A percentile compares a stretch with the other conserved stretches of the same genome.
Evolutionary conservation across 2,329 filamentous ascomycete species (phyloP).

Genomic region (Pleurostoma richardsiae): DNA sequence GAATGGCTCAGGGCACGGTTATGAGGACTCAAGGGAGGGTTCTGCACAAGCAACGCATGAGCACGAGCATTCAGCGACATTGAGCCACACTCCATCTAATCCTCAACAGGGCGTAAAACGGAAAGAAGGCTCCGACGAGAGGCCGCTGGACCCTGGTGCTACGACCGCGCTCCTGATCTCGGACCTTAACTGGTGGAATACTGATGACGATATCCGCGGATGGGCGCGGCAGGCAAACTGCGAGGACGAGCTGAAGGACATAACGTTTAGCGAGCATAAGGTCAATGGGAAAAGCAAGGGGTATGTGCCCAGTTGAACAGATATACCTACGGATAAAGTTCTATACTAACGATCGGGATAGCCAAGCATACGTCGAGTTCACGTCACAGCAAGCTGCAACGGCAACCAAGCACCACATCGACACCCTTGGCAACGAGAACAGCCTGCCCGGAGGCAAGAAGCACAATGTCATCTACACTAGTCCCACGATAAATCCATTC

Average conservation of each 20-base stretch:
- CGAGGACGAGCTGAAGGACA: constrained; percentile 82
- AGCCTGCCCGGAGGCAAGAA: constrained; percentile 60
- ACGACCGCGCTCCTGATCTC: constrained; percentile 76
- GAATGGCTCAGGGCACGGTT: constrained; percentile 31
- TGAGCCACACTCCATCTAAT: not conserved
- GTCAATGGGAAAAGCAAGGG: constrained; percentile 99
- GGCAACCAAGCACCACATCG: constrained; percentile 77
- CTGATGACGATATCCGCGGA: constrained; percentile 87
- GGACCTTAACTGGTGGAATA: constrained; percentile 95
- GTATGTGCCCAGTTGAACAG: constrained; percentile 43
- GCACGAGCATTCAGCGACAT: constrained; percentile 24
- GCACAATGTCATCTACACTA: constrained; percentile 69
- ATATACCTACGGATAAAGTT: not conserved
- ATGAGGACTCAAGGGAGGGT: constrained; percentile 20
- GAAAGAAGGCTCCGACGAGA: constrained; percentile 54
- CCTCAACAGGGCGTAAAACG: constrained; percentile 54
- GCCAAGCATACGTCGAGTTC: constrained; percentile 81
- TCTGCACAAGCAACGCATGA: constrained; percentile 20
- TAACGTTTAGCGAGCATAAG: constrained; percentile 98
- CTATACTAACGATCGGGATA: constrained; percentile 19
- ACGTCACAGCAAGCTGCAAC: constrained; percentile 78
- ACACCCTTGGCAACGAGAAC: constrained; percentile 51
- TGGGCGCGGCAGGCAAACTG: constrained; percentile 77
- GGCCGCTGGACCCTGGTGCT: constrained; percentile 53
- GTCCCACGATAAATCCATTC: constrained; percentile 78